phyloP scores from a whole-genome alignment of 176 grass and related monocot genomes.

The Cenchrus fungigraminus region DNA sequence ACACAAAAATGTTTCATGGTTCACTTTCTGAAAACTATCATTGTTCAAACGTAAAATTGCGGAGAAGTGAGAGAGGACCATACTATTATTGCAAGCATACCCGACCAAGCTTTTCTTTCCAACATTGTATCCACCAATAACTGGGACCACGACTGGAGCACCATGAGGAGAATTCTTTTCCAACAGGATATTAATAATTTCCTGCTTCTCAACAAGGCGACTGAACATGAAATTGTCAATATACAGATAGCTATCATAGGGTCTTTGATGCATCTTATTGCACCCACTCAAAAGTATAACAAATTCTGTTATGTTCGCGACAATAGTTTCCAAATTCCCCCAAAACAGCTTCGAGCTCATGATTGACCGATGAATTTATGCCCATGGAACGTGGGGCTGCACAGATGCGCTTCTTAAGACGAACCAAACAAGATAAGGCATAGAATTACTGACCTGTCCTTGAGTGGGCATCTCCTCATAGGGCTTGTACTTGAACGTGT shows the following conservation, averaged over 20 bases:
- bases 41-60: background rate
- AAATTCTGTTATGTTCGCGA: slow-evolving; percentile 23
- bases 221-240: slow-evolving; percentile 22
- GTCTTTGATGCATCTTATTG: background rate
- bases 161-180: background rate
- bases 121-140: background rate
- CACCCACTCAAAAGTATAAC: slow-evolving; percentile 13
- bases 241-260: slow-evolving; percentile 12
- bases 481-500: background rate
- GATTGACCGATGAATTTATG: background rate
- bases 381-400: background rate
- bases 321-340: background rate
- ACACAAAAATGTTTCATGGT: background rate
- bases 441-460: background rate
- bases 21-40: background rate
- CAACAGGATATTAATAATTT: background rate
- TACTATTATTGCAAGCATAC: background rate
- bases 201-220: background rate
- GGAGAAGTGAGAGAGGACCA: background rate
- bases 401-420: background rate
- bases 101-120: slow-evolving; percentile 11
- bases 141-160: background rate
- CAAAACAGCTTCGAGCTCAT: background rate
- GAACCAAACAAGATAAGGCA: background rate
- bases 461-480: background rate